phyloP scores from a whole-genome alignment of 148 eudicot genomes.

The Chenopodium album region DNA sequence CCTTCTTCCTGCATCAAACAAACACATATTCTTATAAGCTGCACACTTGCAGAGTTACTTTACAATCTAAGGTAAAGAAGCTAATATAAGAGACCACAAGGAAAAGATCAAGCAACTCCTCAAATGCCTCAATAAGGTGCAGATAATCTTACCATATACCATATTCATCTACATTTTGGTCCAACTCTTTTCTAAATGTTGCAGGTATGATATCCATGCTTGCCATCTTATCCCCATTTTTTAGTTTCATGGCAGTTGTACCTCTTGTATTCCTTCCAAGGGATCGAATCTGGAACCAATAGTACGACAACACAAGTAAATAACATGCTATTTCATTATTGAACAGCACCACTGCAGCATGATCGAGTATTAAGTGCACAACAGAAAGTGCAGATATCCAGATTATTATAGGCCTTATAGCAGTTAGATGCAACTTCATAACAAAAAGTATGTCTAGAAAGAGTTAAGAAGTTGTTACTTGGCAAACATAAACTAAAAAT shows the following conservation, averaged over 20 bases:
- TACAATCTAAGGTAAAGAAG: background rate
- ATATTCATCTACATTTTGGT: conserved; percentile 39
- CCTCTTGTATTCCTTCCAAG: conserved; percentile 89
- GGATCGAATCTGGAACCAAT: conserved; percentile 67
- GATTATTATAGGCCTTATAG: background rate
- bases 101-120: background rate
- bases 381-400: background rate
- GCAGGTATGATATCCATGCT: conserved; percentile 90
- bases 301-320: conserved; percentile 3
- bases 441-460: background rate
- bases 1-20: conserved; percentile 44
- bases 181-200: conserved; percentile 45
- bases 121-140: background rate
- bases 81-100: background rate
- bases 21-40: background rate
- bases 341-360: conserved; percentile 10
- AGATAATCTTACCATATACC: conserved; percentile 52
- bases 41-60: too few relatives aligned
- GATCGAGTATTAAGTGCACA: background rate
- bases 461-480: background rate
- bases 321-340: conserved; percentile 7
- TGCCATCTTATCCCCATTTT: conserved; percentile 78
- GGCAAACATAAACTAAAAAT: background rate
- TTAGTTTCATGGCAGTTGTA: conserved; percentile 80
- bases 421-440: background rate